Percentiles rank a stretch among this genome's conserved stretches.
Conservation (phyloP, 805 yeast genomes). For the Candida vartiovaarae region DNA sequence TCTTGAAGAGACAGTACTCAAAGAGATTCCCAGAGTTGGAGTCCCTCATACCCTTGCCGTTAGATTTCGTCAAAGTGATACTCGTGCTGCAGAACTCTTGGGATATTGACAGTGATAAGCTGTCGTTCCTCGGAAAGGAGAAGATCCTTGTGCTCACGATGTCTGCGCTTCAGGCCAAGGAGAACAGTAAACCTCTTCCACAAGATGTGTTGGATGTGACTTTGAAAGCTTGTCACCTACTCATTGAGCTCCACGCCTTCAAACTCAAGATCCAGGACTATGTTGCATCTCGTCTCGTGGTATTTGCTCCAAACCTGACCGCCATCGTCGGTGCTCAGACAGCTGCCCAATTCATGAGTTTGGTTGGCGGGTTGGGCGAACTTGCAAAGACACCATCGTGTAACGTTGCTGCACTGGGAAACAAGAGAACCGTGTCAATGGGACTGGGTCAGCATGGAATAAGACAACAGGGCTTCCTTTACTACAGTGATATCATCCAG, state of each 20-base stretch:
- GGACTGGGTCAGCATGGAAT: conserved; percentile 39
- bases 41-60: conserved; percentile 51
- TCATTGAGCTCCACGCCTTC: conserved; percentile 38
- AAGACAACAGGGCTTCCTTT: conserved; percentile 65
- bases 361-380: conserved; percentile 60
- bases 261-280: conserved; percentile 40
- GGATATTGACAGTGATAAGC: conserved; percentile 19
- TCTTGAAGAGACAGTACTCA: conserved; percentile 45
- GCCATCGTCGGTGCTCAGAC: conserved; percentile 64
- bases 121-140: conserved; percentile 46
- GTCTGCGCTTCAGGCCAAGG: conserved; percentile 51
- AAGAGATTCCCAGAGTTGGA: conserved; percentile 68
- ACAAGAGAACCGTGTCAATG: conserved; percentile 32
- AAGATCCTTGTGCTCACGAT: conserved; percentile 66
- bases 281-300: conserved; percentile 48
- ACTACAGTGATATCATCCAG: conserved; percentile 51
- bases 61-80: conserved; percentile 52
- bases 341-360: conserved; percentile 65
- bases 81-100: conserved; percentile 43
- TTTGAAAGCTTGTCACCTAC: conserved; percentile 37
- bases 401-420: conserved; percentile 74
- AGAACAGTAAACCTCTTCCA: conserved; percentile 23
- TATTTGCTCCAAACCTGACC: conserved; percentile 75
- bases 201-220: conserved; percentile 32
- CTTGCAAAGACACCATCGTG: conserved; percentile 73